Base-by-base conservation (phyloP, 495 filamentous ascomycete genomes). In the Chaetomium tenue region DNA sequence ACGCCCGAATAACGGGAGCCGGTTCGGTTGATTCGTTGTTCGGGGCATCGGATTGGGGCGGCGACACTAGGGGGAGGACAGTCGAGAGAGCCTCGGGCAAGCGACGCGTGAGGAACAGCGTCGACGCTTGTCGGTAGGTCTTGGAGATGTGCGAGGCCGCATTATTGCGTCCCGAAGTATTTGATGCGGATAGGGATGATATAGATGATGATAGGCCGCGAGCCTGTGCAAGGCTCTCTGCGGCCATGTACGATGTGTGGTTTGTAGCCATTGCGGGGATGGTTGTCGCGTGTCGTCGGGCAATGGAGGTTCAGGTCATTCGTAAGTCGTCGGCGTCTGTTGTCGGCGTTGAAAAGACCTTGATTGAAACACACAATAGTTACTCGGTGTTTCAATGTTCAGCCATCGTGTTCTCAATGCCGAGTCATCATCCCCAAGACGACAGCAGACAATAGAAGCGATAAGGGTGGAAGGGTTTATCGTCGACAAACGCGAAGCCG, bases 71-170 rank as follows among this genome's bases (percentile, higher is more conserved):
- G 2, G 93, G 91, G 33, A 92, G 80, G 33, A 98, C 83, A 2
- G 86, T 89, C 5, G 87, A 85, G n/a, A 97, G 81, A 0, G 93
- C 90, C 76, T 98, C 94, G 66, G 88, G 88, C 48, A 98, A 81
- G 13, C 93, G 89, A 70, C 93, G 91, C 71, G 95, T 98, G 47
- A 98, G 79, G 76, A 93, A 98, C 8, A 97, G 85, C 64, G 91
- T 88, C 13, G 91, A 92, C 51, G 93, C 90, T 77, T 93, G 91
- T 65, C 92, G 89, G 78, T 96, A 97, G 5, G 90, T 83, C 74
- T 92, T 93, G 54, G 88, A 88, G 66, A 92, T 87, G 66, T 86
- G 83, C n/a, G 81, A 81, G 39, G 85, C 79, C 39, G 78, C 79
- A 42, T 82, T 78, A 57, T 82, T 79, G 30, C 85, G 83, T 64